Evolutionary conservation across 2,329 filamentous ascomycete species (phyloP).

Genomic region (Pseudopyricularia cyperi): DNA sequence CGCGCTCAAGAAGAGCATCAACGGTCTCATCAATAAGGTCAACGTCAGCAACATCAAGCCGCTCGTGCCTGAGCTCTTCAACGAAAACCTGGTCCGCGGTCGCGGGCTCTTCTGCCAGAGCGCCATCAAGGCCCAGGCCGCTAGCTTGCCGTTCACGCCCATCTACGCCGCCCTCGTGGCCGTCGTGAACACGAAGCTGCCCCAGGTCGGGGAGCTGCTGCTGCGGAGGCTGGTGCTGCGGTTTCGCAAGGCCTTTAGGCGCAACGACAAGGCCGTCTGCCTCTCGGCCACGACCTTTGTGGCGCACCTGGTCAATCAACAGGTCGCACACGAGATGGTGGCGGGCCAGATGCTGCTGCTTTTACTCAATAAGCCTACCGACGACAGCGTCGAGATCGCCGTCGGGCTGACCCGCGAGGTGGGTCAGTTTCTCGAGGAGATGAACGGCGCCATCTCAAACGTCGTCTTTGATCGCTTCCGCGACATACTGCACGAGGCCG

Average conservation of each 20-base stretch:
- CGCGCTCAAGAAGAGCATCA: constrained; percentile 96
- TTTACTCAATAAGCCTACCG: constrained; percentile 88
- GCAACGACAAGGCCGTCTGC: constrained; percentile 95
- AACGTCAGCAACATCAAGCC: constrained; percentile 97
- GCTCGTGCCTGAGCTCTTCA: constrained; percentile 91
- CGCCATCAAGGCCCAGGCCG: constrained; percentile 97
- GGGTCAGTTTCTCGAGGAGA: constrained; percentile 87
- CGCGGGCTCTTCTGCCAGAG: constrained; percentile 87
- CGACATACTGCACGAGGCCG: constrained; percentile 88
- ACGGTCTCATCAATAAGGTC: constrained; percentile 97
- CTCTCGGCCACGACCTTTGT: constrained; percentile 88
- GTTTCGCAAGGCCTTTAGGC: constrained; percentile 88
- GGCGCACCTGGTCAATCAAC: constrained; percentile 89
- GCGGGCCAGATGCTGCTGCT: constrained; percentile 85
- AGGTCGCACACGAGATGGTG: constrained; percentile 88
- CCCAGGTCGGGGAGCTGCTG: constrained; percentile 84
- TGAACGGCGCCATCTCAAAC: constrained; percentile 78
- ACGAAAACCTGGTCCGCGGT: constrained; percentile 84
- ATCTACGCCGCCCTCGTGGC: constrained; percentile 94
- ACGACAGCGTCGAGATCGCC: constrained; percentile 95
- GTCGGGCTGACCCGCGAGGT: constrained; percentile 88
- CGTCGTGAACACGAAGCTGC: constrained; percentile 95
- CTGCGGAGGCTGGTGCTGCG: constrained; percentile 76
- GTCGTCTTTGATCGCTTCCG: constrained; percentile 94
- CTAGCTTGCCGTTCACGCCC: constrained; percentile 87